Evolutionary conservation across 768 basidiomycete genomes (phyloP).

Genomic region (Boletus fagicola): DNA sequence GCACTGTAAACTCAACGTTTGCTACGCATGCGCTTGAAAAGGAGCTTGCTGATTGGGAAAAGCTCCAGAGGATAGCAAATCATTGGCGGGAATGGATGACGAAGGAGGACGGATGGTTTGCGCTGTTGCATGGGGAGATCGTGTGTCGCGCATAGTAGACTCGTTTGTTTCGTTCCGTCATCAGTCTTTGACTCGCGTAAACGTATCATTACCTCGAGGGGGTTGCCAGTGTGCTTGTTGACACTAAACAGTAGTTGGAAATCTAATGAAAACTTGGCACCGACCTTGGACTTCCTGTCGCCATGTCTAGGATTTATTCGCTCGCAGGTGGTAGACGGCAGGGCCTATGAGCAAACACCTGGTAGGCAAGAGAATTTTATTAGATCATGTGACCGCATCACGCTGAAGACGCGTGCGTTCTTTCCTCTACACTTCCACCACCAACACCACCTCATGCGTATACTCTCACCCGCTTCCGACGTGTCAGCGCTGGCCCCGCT

Average conservation of each 20-base stretch:
- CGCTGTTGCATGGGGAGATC: constrained; percentile 35
- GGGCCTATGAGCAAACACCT: too few species aligned
- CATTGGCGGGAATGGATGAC: constrained; percentile 28
- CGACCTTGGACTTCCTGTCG: not conserved
- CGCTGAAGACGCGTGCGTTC: not conserved
- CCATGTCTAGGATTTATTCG: not conserved
- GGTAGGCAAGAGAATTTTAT: too few species aligned
- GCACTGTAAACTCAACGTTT: constrained; percentile 19
- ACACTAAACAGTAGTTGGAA: too few species aligned
- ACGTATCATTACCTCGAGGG: not conserved
- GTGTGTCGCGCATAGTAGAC: constrained; percentile 31
- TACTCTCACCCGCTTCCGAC: constrained; percentile 7
- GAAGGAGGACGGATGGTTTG: constrained; percentile 37
- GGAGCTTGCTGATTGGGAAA: constrained; percentile 24
- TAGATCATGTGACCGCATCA: constrained; percentile 6
- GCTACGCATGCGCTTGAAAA: constrained; percentile 27
- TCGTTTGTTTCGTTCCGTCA: not conserved
- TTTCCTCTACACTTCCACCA: not conserved
- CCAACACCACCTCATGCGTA: constrained; percentile 11
- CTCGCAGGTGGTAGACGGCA: not conserved
- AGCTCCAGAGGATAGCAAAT: constrained; percentile 19
- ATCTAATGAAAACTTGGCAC: not conserved
- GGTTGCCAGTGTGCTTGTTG: too few species aligned
- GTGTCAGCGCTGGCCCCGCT: not conserved
- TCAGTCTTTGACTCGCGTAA: not conserved